Conservation (phyloP, 176 grass and related monocot species). For the Zea mays region Zm-B73-REFERENCE-NAM-5.0 NC_050096.1:202051501-202052000, state of each 20-base stretch:
- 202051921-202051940: background rate
- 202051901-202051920: background rate
- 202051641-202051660: too few species aligned
- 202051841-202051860: background rate
- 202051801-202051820: background rate
- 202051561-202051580: too few species aligned
- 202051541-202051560: background rate
- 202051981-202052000: background rate
- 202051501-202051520: background rate
- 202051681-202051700: background rate
- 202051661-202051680: too few species aligned
- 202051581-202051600: too few species aligned
- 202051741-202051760: background rate
- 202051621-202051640: too few species aligned
- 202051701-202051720: background rate
- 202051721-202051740: background rate
- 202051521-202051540: background rate
- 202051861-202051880: background rate
- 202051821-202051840: too few species aligned
- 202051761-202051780: background rate
- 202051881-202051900: background rate
- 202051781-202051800: background rate
- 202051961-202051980: background rate
- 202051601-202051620: too few species aligned
- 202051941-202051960: background rate